Evolutionary conservation across 2,329 filamentous ascomycete genomes (phyloP), one percentile per base, ranked within the genome.

Genomic region (Alternaria sp.): DNA sequence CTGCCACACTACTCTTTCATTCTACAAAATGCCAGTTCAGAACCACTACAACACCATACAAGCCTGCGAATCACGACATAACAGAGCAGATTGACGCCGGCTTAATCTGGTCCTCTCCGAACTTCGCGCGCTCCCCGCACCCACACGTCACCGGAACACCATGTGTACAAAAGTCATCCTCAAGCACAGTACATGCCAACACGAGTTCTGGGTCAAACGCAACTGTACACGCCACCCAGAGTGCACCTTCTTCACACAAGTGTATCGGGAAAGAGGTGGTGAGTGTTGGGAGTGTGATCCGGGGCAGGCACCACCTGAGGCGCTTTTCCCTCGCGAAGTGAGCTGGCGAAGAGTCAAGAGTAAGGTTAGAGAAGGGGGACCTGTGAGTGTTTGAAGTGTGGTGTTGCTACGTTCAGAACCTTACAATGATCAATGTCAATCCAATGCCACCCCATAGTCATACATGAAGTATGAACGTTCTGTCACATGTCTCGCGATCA

Each of bases 231-330:
- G 69, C 3, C 64, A 69, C 21, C 59, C 66, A 11, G 18, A 51
- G 4, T 73, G 71, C 33, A 56, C 53, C 2, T 44, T 70, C 1
- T 56, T 64, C 6, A 72, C 71, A 10, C 63, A 72, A 28, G 63
- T 73, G 3, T 23, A 67, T 7, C 69, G 71, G 5, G 62, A 66
- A 41, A 66, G 60, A 37, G 71, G 71, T 14, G 71, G 71, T 11
- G 69, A 72, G 21, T 73, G 70, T 21, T 73, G 70, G 71, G 71
- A 69, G 2, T 73, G 70, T 7, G 70, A 71, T 58, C 67, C 68
- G 7, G 70, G 64, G 4, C 71, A 73, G 44, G 70, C 63, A 5
- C 71, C 71, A 21, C 71, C 70, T 14, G 64, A 69, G 37, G 70
- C 71, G 15, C 58, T 73, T 6, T 73, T 73, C 50, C 56, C 64